These are phyloP conservation scores for Auriscalpium orientale DNA, from an alignment of 768 basidiomycete species.

Conservation along the genomic window DNA sequence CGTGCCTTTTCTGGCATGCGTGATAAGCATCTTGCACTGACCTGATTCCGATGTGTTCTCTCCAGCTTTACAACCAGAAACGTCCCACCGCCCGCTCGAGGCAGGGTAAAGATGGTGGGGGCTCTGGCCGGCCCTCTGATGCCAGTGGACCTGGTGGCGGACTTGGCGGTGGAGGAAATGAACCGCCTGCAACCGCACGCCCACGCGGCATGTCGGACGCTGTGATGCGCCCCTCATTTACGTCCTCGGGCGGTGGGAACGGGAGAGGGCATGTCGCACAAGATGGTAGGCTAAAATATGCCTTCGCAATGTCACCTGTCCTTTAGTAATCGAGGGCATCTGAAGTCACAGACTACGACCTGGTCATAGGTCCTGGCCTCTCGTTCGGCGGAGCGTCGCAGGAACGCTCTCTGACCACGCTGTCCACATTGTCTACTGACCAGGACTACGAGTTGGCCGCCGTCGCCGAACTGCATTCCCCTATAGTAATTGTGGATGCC, in stretches of 20 bases:
- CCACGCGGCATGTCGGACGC: constrained; percentile 74
- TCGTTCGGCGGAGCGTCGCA: no score
- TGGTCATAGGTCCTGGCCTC: no score
- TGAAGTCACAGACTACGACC: background rate
- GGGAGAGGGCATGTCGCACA: constrained; percentile 8
- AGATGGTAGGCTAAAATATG: constrained; percentile 14
- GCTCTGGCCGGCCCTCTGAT: constrained; percentile 12
- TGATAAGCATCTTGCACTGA: constrained; percentile 6
- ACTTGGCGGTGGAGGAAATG: constrained; percentile 28
- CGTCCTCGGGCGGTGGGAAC: constrained; percentile 7
- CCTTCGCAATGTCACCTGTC: background rate
- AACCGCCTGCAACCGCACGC: constrained; percentile 32
- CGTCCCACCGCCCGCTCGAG: constrained; percentile 53
- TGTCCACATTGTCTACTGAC: background rate
- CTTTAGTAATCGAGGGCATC: background rate
- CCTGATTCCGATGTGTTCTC: constrained; percentile 13
- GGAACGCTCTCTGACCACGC: no score
- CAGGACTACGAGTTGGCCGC: constrained; percentile 6
- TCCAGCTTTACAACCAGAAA: constrained; percentile 72
- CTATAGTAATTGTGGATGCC: background rate
- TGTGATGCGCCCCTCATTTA: constrained; percentile 23
- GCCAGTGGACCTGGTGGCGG: constrained; percentile 22
- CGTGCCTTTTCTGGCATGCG: no score
- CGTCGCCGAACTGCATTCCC: constrained; percentile 7
- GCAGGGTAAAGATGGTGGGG: constrained; percentile 34